Percentiles rank a stretch among this genome's conserved stretches.
Evolutionary conservation across 192 early-diverging fungal genomes (phyloP).

Genomic region (Spizellomyces punctatus): DNA sequence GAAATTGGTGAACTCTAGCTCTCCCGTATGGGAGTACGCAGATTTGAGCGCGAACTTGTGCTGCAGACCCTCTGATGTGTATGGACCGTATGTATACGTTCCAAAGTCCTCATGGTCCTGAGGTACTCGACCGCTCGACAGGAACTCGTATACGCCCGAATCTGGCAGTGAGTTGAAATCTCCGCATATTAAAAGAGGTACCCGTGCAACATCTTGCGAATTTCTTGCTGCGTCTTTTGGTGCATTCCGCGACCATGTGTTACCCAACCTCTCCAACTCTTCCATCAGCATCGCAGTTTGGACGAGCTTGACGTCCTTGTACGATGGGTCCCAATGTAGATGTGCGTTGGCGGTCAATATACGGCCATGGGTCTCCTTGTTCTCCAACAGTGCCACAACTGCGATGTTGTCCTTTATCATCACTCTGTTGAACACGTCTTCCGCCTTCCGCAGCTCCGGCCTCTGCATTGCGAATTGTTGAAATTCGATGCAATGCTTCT

Average conservation of each 20-base stretch:
- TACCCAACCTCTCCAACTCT: slow-evolving; percentile 69
- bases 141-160: slow-evolving; percentile 90
- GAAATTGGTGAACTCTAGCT: slow-evolving; percentile 89
- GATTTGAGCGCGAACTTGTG: slow-evolving; percentile 85
- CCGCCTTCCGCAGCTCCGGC: slow-evolving; percentile 85
- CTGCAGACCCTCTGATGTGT: slow-evolving; percentile 76
- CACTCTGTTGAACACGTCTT: slow-evolving; percentile 95
- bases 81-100: slow-evolving; percentile 79
- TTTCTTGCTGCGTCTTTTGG: slow-evolving; percentile 3
- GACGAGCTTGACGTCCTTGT: slow-evolving; percentile 93
- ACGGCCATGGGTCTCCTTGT: slow-evolving; percentile 71
- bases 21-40: slow-evolving; percentile 73
- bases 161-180: slow-evolving; percentile 92
- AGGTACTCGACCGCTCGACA: slow-evolving; percentile 73
- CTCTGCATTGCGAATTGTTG: slow-evolving; percentile 87
- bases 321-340: slow-evolving; percentile 91
- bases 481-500: slow-evolving; percentile 92
- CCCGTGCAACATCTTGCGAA: background rate
- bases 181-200: slow-evolving; percentile 76
- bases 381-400: slow-evolving; percentile 78
- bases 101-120: slow-evolving; percentile 87
- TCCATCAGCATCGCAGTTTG: slow-evolving; percentile 94
- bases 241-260: slow-evolving; percentile 40
- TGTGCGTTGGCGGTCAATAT: slow-evolving; percentile 88
- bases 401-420: slow-evolving; percentile 98